Conservation (phyloP, 495 filamentous ascomycete species). For the Penicillium maclennaniae region DNA sequence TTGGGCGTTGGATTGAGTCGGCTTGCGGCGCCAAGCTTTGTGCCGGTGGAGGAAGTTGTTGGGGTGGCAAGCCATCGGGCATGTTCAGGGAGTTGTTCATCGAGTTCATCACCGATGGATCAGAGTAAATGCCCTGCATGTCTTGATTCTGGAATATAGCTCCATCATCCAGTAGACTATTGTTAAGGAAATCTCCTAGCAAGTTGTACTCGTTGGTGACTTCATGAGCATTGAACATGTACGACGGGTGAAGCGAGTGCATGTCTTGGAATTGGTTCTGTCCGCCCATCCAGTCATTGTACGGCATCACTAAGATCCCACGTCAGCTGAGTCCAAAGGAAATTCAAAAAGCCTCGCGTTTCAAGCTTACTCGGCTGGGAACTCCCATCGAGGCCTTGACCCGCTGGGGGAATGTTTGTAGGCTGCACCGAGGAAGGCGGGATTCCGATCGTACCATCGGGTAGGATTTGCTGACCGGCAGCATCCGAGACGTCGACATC, state of each 20-base stretch:
- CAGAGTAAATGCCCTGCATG: constrained; percentile 51
- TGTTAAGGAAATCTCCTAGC: constrained; percentile 92
- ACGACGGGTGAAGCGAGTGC: constrained; percentile 88
- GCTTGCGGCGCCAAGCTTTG: constrained; percentile 48
- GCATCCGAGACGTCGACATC: constrained; percentile 41
- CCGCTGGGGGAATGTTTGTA: constrained; percentile 29
- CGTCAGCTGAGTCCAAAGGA: constrained; percentile 24
- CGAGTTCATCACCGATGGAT: constrained; percentile 51
- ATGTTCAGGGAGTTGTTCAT: constrained; percentile 40
- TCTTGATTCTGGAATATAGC: constrained; percentile 62
- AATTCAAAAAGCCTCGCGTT: constrained; percentile 6
- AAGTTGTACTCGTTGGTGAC: constrained; percentile 94
- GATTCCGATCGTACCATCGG: constrained; percentile 35
- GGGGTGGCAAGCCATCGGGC: constrained; percentile 31
- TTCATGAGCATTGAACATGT: constrained; percentile 93
- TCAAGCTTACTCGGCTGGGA: constrained; percentile 71
- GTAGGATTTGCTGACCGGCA: constrained; percentile 39
- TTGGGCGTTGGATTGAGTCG: constrained; percentile 56
- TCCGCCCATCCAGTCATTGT: constrained; percentile 65
- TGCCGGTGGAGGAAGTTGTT: constrained; percentile 31
- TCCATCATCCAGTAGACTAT: constrained; percentile 77
- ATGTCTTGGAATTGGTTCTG: constrained; percentile 89
- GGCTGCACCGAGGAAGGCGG: constrained; percentile 33
- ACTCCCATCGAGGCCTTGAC: constrained; percentile 51
- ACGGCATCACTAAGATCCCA: constrained; percentile 52